Conservation (phyloP, 2,329 filamentous ascomycete species). For the Fusarium equiseti region DNA sequence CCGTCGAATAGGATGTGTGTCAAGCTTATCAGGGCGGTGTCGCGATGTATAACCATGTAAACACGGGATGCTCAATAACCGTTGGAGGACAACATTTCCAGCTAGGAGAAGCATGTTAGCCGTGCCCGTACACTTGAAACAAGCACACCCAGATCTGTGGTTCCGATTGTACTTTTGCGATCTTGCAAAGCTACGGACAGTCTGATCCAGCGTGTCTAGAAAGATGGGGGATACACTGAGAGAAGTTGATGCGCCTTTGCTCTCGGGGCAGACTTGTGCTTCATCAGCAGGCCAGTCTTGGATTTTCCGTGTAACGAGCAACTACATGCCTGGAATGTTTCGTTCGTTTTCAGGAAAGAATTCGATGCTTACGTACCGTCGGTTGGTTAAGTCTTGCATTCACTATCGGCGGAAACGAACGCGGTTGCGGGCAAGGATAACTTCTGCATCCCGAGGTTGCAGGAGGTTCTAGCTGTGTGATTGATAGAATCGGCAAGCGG, state of each 20-base stretch:
- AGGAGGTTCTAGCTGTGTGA: background rate
- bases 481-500: background rate
- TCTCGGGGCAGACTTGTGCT: background rate
- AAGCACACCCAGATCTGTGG: background rate
- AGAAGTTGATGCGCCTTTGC: background rate
- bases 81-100: background rate
- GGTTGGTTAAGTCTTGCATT: background rate
- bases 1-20: background rate
- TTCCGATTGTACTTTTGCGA: background rate
- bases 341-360: too few relatives aligned
- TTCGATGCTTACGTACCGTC: background rate
- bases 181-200: background rate
- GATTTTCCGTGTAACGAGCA: too few relatives aligned
- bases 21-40: background rate
- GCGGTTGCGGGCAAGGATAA: too few relatives aligned
- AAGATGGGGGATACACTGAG: background rate
- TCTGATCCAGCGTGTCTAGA: background rate
- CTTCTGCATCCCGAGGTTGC: too few relatives aligned
- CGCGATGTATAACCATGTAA: background rate
- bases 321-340: too few relatives aligned
- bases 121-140: background rate
- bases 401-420: background rate
- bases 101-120: background rate
- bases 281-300: background rate
- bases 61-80: background rate